phyloP scores from a whole-genome alignment of 169 alveolate genomes.

The Cryptosporidium ryanae region DNA sequence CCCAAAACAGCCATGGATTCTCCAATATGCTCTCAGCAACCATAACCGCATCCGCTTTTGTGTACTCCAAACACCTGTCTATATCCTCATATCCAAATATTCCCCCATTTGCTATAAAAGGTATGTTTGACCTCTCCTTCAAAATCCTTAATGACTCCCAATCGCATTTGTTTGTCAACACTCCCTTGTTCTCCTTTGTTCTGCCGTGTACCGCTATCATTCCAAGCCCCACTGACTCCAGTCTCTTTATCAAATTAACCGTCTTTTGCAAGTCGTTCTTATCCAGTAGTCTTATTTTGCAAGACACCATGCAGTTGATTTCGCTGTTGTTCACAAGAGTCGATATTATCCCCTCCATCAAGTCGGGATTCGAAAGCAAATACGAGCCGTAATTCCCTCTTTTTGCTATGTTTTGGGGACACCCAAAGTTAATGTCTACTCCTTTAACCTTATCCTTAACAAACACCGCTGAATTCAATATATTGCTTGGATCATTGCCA shows the following conservation, averaged over 20 bases:
- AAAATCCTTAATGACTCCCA: conserved; percentile 92
- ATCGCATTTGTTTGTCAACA: conserved; percentile 92
- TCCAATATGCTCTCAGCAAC: conserved; percentile 91
- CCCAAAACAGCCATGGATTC: conserved; percentile 86
- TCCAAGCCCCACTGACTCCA: conserved; percentile 87
- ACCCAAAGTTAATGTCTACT: conserved; percentile 92
- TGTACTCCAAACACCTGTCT: conserved; percentile 86
- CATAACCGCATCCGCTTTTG: conserved; percentile 94
- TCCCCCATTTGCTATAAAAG: conserved; percentile 95
- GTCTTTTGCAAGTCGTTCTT: conserved; percentile 85
- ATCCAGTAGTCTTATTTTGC: conserved; percentile 90
- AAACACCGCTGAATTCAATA: conserved; percentile 86
- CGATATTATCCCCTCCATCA: conserved; percentile 82
- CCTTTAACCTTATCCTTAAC: conserved; percentile 91
- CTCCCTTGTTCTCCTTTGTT: conserved; percentile 85
- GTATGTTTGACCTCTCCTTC: conserved; percentile 87
- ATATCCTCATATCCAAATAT: conserved; percentile 88
- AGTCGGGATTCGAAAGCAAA: conserved; percentile 89
- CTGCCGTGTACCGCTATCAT: conserved; percentile 88
- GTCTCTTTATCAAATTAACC: conserved; percentile 86
- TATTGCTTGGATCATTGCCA: conserved; percentile 88
- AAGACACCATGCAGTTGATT: conserved; percentile 87
- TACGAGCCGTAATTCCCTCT: conserved; percentile 93
- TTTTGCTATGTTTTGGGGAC: conserved; percentile 94
- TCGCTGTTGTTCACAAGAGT: conserved; percentile 79